Evolutionary conservation across 2,329 filamentous ascomycete species (phyloP).

Genomic region (Pseudocercospora pini-densiflorae): DNA sequence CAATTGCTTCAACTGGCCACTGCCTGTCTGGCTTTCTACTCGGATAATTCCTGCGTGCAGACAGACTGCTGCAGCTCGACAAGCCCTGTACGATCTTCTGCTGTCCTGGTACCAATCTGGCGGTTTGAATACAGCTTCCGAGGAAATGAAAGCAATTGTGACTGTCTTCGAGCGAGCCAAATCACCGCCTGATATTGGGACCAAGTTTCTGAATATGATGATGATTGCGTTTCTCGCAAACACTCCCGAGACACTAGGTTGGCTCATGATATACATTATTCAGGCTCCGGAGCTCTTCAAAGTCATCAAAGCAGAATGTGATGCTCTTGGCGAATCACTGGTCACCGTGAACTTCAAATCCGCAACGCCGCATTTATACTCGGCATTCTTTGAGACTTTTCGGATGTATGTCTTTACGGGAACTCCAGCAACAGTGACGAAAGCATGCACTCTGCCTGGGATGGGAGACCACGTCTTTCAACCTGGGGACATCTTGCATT

Average conservation of each 20-base stretch:
- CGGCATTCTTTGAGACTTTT: conserved; percentile 18
- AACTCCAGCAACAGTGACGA: conserved; percentile 15
- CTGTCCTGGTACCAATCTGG: conserved; percentile 13
- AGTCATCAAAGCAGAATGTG: conserved; percentile 14
- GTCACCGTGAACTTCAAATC: conserved; percentile 14
- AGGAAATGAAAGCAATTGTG: conserved; percentile 9
- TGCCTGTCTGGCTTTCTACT: conserved; percentile 10
- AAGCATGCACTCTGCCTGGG: conserved; percentile 13
- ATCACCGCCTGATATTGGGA: conserved; percentile 10
- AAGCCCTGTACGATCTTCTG: conserved; percentile 5
- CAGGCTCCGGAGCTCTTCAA: conserved; percentile 13
- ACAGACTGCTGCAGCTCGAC: background rate
- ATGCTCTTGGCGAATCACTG: conserved; percentile 6
- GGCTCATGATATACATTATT: conserved; percentile 11
- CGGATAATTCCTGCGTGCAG: background rate
- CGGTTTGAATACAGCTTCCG: conserved; percentile 3
- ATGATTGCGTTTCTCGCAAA: conserved; percentile 17
- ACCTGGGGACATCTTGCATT: conserved; percentile 13
- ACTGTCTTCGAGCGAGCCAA: conserved; percentile 11
- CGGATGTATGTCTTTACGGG: conserved; percentile 18
- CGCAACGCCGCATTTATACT: conserved; percentile 14
- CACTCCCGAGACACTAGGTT: conserved; percentile 14
- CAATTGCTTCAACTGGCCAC: conserved; percentile 15
- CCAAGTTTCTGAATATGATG: conserved; percentile 20
- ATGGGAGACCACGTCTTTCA: conserved; percentile 17